Evolutionary conservation across 106 monocot genomes (phyloP), one percentile per base, ranked within the genome.

Genomic region (Dioscorea dumetorum): DNA sequence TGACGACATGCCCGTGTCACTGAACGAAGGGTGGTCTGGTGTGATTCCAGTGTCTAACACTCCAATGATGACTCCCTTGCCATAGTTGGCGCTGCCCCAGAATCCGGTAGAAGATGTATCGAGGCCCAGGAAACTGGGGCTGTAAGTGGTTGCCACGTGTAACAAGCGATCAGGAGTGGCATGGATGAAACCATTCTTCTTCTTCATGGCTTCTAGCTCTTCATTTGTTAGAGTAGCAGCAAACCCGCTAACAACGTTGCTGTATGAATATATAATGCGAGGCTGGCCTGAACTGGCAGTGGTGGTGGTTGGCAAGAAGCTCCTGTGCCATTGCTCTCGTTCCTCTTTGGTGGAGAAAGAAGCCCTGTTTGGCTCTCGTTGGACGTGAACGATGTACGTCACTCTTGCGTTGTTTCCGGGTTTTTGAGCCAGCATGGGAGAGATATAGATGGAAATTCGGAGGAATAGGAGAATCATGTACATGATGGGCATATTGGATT

Each of bases 1-100:
- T 19, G 77, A 60, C 0, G 69, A 69, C 67, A 86, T 52, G 35
- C 80, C 80, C 2, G 70, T 48, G 17, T 75, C 86, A 19, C 17
- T 32, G 72, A 90, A 90, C 0, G 90, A 90, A 24, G 90, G 85
- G 41, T 90, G 90, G 63, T 31, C 50, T 20, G 83, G 83, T 6
- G 49, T 21, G 63, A 86, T 48, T 0, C 90, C 90, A 14, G 78
- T 76, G 72, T 90, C 86, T 19, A 90, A 17, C 10, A 90, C 24
- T 0, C 79, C 85, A 56, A 90, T 62, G 48, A 90, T 79, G 10
- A 82, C 72, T 6, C 85, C 85, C 1, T 50, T 61, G 41, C 89
- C 85, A 19, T 72, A 34, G 23, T 18, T 60, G 23, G 82, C 61
- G 5, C 6, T 15, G 10, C 50, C 57, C 85, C 85, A 85, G 23